These are phyloP conservation scores for Talaromyces sp. DNA, from an alignment of 2,329 filamentous ascomycete genomes.

Conservation along the genomic window DNA sequence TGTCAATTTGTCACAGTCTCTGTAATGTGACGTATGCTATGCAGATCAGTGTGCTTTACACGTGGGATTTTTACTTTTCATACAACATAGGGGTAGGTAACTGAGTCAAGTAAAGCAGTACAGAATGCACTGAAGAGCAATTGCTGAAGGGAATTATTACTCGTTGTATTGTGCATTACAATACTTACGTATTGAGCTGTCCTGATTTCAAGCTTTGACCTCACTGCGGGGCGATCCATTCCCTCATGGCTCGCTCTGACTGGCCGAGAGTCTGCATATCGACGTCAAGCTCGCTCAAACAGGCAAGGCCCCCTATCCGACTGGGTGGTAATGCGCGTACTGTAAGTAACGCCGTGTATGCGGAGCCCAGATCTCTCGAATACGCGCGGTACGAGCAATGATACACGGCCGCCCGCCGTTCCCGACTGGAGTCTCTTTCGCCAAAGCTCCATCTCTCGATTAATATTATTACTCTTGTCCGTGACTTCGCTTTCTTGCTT, in stretches of 20 bases:
- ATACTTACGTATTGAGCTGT: neutral
- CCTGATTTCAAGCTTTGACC: neutral
- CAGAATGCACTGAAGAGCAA: neutral
- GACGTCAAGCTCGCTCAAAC: neutral
- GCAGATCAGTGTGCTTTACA: neutral
- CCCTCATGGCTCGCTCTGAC: neutral
- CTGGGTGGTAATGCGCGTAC: neutral
- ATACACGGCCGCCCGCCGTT: neutral
- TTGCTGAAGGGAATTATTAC: neutral
- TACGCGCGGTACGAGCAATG: too few relatives aligned
- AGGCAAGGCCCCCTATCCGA: neutral
- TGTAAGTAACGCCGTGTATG: neutral
- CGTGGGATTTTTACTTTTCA: neutral
- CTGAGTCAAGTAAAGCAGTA: neutral
- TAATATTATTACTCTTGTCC: too few relatives aligned
- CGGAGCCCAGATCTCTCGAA: neutral
- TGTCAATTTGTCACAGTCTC: too few relatives aligned
- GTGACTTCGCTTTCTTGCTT: neutral
- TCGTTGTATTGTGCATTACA: neutral
- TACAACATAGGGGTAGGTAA: neutral
- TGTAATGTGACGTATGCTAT: neutral
- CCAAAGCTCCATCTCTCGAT: neutral
- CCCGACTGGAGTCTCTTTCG: too few relatives aligned
- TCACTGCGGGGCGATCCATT: neutral
- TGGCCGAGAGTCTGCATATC: neutral